A percentile compares a stretch with the other conserved stretches of the same genome.
These are phyloP conservation scores for Casuarina equisetifolia DNA, from an alignment of 306 rosid species.

Conservation along the genomic window DNA sequence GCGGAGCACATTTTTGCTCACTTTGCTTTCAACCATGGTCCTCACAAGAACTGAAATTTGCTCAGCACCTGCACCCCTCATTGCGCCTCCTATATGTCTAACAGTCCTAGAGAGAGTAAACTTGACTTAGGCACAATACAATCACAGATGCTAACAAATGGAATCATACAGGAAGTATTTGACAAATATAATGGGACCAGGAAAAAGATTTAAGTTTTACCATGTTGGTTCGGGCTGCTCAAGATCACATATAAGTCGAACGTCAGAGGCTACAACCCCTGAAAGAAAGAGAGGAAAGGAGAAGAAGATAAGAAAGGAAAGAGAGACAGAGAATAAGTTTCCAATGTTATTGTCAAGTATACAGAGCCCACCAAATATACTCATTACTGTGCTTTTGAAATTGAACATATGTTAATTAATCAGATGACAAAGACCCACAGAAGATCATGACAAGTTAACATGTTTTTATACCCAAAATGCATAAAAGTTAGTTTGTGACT, in stretches of 20 bases:
- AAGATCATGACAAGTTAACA: conserved; percentile 5
- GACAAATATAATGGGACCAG: not conserved
- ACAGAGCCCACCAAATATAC: not conserved
- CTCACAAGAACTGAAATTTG: conserved; percentile 89
- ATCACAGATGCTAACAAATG: not conserved
- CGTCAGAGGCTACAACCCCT: conserved; percentile 80
- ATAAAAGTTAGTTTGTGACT: not conserved
- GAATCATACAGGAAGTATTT: not conserved
- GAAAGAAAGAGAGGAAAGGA: conserved; percentile 15
- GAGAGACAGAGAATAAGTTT: not conserved
- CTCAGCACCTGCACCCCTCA: conserved; percentile 98
- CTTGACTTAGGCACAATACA: not conserved
- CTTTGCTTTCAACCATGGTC: conserved; percentile 86
- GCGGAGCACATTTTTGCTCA: conserved; percentile 81
- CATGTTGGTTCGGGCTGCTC: conserved; percentile 87
- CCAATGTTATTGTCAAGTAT: not conserved
- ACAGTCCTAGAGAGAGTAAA: conserved; percentile 58
- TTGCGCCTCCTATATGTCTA: conserved; percentile 85
- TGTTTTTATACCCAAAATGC: not conserved
- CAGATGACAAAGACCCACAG: not conserved
- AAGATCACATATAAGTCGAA: conserved; percentile 79
- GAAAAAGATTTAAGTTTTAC: conserved; percentile 35
- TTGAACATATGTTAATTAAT: not conserved
- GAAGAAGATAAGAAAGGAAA: conserved; percentile 11
- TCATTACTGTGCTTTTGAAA: not conserved